Evolutionary conservation across 2,329 filamentous ascomycete species (phyloP).

Genomic region (Dryadomyces sulphureus): DNA sequence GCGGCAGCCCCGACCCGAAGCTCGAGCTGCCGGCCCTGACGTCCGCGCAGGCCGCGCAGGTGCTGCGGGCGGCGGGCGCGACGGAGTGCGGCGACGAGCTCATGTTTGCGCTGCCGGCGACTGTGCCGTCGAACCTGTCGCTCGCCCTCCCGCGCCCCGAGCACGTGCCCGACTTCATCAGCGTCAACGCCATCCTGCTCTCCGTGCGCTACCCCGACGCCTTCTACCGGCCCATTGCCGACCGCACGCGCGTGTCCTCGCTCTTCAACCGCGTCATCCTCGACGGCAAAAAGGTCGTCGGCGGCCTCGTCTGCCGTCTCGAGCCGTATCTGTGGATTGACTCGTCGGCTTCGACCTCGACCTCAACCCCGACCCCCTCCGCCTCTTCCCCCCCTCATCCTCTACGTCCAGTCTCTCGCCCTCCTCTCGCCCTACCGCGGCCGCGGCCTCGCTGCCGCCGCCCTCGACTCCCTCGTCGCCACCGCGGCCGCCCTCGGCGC

Average conservation of each 20-base stretch:
- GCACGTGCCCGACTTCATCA: conserved; percentile 43
- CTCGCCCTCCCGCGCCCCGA: conserved; percentile 17
- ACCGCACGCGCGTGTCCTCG: conserved; percentile 28
- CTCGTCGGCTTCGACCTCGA: background rate
- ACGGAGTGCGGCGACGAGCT: background rate
- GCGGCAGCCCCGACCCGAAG: conserved; percentile 4
- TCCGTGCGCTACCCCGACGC: conserved; percentile 48
- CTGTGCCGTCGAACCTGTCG: conserved; percentile 3
- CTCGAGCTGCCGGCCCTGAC: conserved; percentile 7
- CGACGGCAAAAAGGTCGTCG: conserved; percentile 38
- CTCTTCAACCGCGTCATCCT: conserved; percentile 46
- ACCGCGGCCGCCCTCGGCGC: conserved; percentile 21
- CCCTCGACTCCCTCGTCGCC: conserved; percentile 36
- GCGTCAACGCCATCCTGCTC: conserved; percentile 51
- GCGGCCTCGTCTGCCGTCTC: conserved; percentile 47
- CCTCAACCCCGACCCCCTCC: conserved; percentile 13
- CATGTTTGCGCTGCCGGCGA: conserved; percentile 9
- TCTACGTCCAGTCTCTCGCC: conserved; percentile 52
- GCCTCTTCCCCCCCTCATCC: conserved; percentile 28
- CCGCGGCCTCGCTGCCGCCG: conserved; percentile 42
- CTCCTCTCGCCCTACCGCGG: conserved; percentile 48
- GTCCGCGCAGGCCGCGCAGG: conserved; percentile 9
- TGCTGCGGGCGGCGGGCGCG: conserved; percentile 7
- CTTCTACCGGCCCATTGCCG: conserved; percentile 43
- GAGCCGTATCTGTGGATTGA: conserved; percentile 23